phyloP scores from a whole-genome alignment of 2,329 filamentous ascomycete species.

The Colletotrichum sp. region DNA sequence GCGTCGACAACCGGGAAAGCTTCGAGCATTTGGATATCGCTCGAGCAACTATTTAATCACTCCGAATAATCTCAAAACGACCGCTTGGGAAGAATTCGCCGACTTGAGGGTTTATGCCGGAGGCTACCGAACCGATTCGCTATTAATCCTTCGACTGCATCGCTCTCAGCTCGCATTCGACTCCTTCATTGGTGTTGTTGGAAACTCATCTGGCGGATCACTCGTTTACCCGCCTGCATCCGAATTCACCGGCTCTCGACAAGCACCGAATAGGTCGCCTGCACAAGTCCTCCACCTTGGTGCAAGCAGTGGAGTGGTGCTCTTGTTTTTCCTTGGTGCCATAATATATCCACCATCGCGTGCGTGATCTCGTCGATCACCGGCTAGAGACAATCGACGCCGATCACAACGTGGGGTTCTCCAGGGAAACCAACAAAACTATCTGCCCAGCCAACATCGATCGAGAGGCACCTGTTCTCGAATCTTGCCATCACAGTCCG shows the following conservation, averaged over 20 bases:
- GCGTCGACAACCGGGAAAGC: not conserved
- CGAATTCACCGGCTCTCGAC: not conserved
- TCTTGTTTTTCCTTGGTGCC: constrained; percentile 16
- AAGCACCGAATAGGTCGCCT: not conserved
- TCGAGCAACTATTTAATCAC: not conserved
- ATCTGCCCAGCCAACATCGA: not conserved
- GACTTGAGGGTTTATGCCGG: not conserved
- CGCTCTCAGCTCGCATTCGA: not conserved
- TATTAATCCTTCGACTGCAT: not conserved
- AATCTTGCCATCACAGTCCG: constrained; percentile 5
- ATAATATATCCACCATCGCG: constrained; percentile 12
- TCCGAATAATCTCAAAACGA: not conserved
- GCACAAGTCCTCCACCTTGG: not conserved
- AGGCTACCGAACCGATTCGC: not conserved
- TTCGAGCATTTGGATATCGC: not conserved
- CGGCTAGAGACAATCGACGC: constrained; percentile 6
- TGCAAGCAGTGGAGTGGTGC: not conserved
- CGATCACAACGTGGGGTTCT: constrained; percentile 17
- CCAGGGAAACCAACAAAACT: not conserved
- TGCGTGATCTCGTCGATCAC: constrained; percentile 16
- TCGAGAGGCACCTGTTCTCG: not conserved
- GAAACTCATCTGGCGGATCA: not conserved
- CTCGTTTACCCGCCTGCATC: constrained; percentile 4
- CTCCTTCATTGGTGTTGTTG: not conserved
- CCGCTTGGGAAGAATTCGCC: not conserved